Percentiles rank a stretch among this genome's conserved stretches.
phyloP scores from a whole-genome alignment of 2,329 filamentous ascomycete genomes.

The Chaetomium sp. region DNA sequence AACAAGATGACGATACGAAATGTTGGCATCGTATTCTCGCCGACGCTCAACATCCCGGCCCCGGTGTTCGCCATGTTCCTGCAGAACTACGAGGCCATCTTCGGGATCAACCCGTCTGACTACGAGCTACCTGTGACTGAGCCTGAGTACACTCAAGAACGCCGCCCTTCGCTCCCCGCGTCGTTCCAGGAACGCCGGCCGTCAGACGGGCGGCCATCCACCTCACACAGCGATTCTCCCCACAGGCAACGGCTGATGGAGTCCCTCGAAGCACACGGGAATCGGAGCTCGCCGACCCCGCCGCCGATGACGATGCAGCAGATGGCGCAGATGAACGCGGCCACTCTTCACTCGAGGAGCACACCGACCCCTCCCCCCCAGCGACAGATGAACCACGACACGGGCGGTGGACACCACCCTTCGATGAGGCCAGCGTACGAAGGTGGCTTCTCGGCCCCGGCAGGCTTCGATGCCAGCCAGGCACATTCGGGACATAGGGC shows the following conservation, averaged over 20 bases:
- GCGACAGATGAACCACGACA: conserved; percentile 48
- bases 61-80: conserved; percentile 93
- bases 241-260: conserved; percentile 54
- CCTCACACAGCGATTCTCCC: conserved; percentile 54
- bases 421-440: conserved; percentile 51
- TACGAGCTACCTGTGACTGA: conserved; percentile 56
- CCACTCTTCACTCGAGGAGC: conserved; percentile 35
- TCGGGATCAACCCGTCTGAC: conserved; percentile 69
- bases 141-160: conserved; percentile 43
- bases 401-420: conserved; percentile 33
- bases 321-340: conserved; percentile 37
- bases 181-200: conserved; percentile 37
- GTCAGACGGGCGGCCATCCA: conserved; percentile 48
- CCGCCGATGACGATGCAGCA: conserved; percentile 43
- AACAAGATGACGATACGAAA: conserved; percentile 99
- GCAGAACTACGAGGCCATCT: conserved; percentile 86
- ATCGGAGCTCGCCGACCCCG: conserved; percentile 53
- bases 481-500: conserved; percentile 21
- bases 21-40: conserved; percentile 96
- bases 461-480: conserved; percentile 43
- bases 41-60: conserved; percentile 92
- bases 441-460: conserved; percentile 42
- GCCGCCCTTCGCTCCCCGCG: conserved; percentile 31
- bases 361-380: conserved; percentile 52
- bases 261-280: conserved; percentile 41